Evolutionary conservation across 148 eudicot genomes (phyloP).

Genomic region (Diospyros lotus): DNA sequence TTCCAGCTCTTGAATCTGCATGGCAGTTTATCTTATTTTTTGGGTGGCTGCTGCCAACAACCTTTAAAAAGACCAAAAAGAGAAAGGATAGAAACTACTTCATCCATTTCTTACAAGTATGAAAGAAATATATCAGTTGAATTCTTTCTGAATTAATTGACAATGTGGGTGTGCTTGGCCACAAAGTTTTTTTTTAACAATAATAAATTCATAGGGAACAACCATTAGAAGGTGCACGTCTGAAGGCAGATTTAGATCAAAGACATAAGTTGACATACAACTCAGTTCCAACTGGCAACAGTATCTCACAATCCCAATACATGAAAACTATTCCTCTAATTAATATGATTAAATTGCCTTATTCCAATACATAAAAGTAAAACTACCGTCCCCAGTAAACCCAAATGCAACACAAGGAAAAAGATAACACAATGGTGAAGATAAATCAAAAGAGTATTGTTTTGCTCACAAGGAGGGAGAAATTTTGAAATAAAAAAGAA

Average conservation of each 20-base stretch:
- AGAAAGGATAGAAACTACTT: neutral
- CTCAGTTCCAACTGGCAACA: conserved; percentile 6
- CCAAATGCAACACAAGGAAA: no score
- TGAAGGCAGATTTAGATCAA: neutral
- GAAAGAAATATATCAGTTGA: neutral
- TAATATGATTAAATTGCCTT: no score
- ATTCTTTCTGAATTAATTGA: neutral
- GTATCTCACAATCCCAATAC: no score
- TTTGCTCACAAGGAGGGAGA: no score
- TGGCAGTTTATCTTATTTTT: neutral
- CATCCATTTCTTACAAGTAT: no score
- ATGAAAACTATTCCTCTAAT: no score
- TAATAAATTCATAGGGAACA: neutral
- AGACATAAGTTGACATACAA: neutral
- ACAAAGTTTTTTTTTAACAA: conserved; percentile 2
- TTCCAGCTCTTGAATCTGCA: neutral
- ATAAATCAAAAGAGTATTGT: no score
- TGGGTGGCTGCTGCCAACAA: neutral
- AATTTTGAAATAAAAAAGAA: no score
- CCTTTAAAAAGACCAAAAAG: neutral
- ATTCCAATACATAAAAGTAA: no score
- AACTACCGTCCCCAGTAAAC: no score
- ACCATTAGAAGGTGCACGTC: conserved; percentile 5
- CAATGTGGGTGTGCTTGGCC: conserved; percentile 1
- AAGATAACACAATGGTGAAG: no score